phyloP scores from a whole-genome alignment of 169 alveolate genomes.

The Perkinsus chesapeaki region DNA sequence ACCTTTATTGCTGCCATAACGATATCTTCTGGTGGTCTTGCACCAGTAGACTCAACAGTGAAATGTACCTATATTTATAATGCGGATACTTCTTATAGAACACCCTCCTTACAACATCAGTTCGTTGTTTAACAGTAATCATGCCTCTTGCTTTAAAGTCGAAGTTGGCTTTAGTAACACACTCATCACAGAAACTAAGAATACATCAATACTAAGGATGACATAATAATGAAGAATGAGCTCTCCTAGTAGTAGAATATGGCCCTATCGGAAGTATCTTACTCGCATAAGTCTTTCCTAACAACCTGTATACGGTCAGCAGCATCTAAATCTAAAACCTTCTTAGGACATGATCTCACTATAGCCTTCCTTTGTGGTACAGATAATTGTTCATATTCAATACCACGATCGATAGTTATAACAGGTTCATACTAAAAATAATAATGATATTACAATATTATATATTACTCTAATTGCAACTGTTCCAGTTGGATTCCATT shows the following conservation, averaged over 20 bases:
- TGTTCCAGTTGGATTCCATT: conserved; percentile 71
- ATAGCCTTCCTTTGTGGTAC: background rate
- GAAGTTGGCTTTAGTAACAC: background rate
- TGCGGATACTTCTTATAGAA: no score
- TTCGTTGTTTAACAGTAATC: background rate
- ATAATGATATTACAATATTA: background rate
- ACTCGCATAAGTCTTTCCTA: background rate
- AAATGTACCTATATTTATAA: conserved; percentile 56
- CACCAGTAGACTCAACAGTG: conserved; percentile 68
- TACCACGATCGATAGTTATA: background rate
- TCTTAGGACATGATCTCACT: background rate
- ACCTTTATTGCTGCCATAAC: conserved; percentile 48
- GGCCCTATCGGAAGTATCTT: no score
- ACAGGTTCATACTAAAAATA: background rate
- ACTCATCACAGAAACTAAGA: background rate
- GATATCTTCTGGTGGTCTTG: conserved; percentile 58
- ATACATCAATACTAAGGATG: no score
- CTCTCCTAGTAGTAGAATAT: no score
- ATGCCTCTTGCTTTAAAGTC: background rate
- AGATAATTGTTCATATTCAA: background rate
- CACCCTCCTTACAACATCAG: conserved; percentile 35
- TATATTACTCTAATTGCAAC: background rate
- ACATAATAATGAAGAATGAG: no score
- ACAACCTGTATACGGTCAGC: background rate
- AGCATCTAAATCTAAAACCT: background rate